Conservation (phyloP, 257 asterid genomes). For the Verbena officinalis region DNA sequence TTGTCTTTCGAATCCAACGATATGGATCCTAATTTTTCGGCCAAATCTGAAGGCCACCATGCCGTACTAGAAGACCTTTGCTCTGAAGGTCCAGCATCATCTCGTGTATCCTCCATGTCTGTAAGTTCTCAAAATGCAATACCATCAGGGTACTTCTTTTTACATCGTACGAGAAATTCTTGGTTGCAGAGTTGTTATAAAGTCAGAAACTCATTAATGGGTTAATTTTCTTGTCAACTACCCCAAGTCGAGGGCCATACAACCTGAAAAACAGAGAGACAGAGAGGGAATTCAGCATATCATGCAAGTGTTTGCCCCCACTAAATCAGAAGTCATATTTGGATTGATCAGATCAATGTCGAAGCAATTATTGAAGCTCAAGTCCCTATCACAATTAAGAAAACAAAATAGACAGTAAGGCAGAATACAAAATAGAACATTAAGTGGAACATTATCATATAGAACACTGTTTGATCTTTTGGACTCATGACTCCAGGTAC, state of each 20-base stretch:
- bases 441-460: no score
- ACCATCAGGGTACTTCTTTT: constrained; percentile 41
- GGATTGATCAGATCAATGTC: neutral
- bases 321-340: neutral
- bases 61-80: constrained; percentile 60
- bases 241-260: constrained; percentile 36
- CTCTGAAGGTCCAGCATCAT: constrained; percentile 60
- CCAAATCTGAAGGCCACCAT: constrained; percentile 79
- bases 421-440: no score
- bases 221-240: constrained; percentile 29
- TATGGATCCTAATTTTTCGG: constrained; percentile 73
- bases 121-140: constrained; percentile 38
- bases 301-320: neutral
- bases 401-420: neutral
- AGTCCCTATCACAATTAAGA: no score
- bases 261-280: constrained; percentile 47
- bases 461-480: no score
- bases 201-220: constrained; percentile 26
- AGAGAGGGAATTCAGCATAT: constrained; percentile 4
- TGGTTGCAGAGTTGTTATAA: constrained; percentile 27
- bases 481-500: no score
- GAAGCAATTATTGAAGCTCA: constrained; percentile 2
- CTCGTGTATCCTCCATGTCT: constrained; percentile 66
- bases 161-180: constrained; percentile 39
- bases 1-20: constrained; percentile 63